Evolutionary conservation across 441 rosid genomes (phyloP).

Genomic region (Jatropha multifida): DNA sequence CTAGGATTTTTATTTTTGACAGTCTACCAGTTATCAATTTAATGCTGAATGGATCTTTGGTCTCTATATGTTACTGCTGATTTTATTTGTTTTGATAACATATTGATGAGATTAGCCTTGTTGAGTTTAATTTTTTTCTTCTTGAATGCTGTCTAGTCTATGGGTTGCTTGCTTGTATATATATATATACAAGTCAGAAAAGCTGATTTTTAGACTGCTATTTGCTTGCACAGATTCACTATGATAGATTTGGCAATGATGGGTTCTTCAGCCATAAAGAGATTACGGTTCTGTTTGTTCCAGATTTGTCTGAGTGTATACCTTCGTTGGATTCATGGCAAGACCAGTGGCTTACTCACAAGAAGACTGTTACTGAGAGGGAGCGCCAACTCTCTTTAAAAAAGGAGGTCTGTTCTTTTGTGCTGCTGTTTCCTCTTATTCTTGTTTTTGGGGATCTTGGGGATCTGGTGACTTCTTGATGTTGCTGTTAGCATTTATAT

Average conservation of each 20-base stretch:
- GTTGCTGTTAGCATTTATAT: not conserved
- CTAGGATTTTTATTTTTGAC: not conserved
- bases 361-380: conserved; percentile 67
- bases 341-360: conserved; percentile 81
- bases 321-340: conserved; percentile 84
- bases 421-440: not conserved
- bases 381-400: conserved; percentile 54
- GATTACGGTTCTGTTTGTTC: conserved; percentile 89
- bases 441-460: not conserved
- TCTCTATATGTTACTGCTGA: not conserved
- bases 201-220: conserved; percentile 10
- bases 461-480: no score
- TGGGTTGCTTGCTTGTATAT: conserved; percentile 1
- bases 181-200: not conserved
- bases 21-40: not conserved
- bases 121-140: not conserved
- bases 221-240: conserved; percentile 73
- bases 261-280: conserved; percentile 90
- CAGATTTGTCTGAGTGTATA: conserved; percentile 86
- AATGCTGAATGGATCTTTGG: not conserved
- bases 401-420: conserved; percentile 46
- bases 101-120: not conserved
- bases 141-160: not conserved
- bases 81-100: not conserved
- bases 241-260: conserved; percentile 85